Conservation (phyloP, 306 rosid species). For the Gillenia trifoliata region DNA sequence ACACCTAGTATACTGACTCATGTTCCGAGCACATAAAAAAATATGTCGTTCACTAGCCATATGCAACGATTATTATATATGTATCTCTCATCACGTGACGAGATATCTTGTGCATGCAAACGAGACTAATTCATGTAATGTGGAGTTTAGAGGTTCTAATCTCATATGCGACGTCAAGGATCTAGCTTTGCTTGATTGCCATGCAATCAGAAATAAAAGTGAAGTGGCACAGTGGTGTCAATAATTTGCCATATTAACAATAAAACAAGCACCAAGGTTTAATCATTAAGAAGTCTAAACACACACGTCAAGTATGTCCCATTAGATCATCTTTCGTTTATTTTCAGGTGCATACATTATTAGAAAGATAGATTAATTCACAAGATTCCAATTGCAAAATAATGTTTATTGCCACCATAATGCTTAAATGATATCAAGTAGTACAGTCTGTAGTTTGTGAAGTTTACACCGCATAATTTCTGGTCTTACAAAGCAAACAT, state of each 20-base stretch:
- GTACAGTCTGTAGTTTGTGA: neutral
- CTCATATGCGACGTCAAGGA: conserved; percentile 29
- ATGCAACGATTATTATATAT: too few relatives aligned
- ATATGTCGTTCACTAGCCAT: too few relatives aligned
- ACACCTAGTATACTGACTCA: too few relatives aligned
- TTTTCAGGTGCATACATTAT: neutral
- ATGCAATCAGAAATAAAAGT: conserved; percentile 13
- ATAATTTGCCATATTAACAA: neutral
- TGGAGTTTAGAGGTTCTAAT: conserved; percentile 1
- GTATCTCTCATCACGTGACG: too few relatives aligned
- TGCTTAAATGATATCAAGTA: neutral
- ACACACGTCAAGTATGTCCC: conserved; percentile 26
- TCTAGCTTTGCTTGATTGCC: conserved; percentile 21
- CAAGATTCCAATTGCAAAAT: neutral
- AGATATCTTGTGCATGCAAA: neutral
- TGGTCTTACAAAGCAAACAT: neutral
- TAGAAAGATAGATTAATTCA: neutral
- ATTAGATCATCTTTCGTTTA: neutral
- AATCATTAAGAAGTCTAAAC: conserved; percentile 11
- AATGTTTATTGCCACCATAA: neutral
- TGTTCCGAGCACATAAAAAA: too few relatives aligned
- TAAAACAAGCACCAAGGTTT: neutral
- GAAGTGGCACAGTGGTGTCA: neutral
- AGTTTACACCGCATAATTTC: neutral
- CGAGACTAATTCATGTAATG: neutral